Evolutionary conservation across 352 stramenopile species (phyloP), one percentile per base, ranked within the genome.

Genomic region (Pythium insidiosum): DNA sequence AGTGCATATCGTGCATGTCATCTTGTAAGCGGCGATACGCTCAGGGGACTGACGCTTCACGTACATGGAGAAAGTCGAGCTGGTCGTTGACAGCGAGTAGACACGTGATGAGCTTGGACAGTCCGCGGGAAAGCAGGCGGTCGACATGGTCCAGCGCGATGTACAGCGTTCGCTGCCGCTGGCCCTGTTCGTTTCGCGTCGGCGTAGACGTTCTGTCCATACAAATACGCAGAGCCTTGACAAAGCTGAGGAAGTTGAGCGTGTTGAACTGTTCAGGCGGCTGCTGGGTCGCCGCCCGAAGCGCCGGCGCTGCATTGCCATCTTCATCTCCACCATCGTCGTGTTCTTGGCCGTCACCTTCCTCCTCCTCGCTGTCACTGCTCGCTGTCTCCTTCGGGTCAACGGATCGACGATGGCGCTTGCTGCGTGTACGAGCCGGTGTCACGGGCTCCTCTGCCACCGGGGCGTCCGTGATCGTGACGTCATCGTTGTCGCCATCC

Each of bases 1-100:
- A 13, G 6, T 34, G 21, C 30, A 9, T 5, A 13, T 7, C 5
- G 18, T 7, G 33, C 38, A 44, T n/a, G n/a, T n/a, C n/a, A n/a
- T n/a, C n/a, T n/a, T n/a, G n/a, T n/a, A n/a, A 38, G 31, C 21
- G 13, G 15, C 19, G 15, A 38, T 7, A 24, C 23, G 9, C 19
- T 10, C 19, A 18, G 13, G 9, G 21, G 16, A 34, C 1, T 40
- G 13, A n/a, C n/a, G n/a, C 33, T 20, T 28, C 30, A 47, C 50
- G 38, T 43, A 86, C 71, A 53, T 79, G 68, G 16, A 80, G 45
- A 42, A 71, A 83, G 30, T 57, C 54, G 23, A 83, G 64, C 30
- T 88, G 74, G 35, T 86, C 69, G 35, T 80, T 85, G 33, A 89
- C 75, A 16, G 71, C 70, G 44, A 75, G 81, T 18, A 84, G 45